Percentiles rank a stretch among this genome's conserved stretches.
Conservation (phyloP, 306 rosid genomes). For the Sicyos edulis region DNA sequence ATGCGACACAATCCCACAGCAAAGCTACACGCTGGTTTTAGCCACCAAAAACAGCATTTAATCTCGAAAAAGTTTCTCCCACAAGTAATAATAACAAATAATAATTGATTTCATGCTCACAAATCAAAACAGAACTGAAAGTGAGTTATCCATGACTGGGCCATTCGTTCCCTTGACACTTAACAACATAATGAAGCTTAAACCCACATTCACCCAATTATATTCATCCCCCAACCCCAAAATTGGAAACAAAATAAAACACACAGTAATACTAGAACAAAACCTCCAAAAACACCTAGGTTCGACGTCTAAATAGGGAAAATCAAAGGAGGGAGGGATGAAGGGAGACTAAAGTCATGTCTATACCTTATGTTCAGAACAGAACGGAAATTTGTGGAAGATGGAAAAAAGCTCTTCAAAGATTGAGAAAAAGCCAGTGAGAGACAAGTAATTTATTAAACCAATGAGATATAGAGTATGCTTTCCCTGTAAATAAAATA, state of each 20-base stretch:
- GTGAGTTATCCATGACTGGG: not conserved
- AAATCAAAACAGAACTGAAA: not conserved
- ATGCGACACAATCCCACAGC: not conserved
- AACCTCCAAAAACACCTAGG: not conserved
- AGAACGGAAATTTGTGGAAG: not conserved
- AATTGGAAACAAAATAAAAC: not conserved
- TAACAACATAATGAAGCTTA: not conserved
- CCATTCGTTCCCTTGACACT: not conserved
- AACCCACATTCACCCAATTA: not conserved
- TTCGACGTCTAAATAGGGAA: not conserved
- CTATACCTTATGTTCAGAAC: constrained; percentile 16
- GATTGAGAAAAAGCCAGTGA: constrained; percentile 22
- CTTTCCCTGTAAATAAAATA: constrained; percentile 12
- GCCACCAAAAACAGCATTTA: not conserved
- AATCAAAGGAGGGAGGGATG: not conserved
- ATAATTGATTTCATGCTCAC: not conserved
- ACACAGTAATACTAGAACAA: not conserved
- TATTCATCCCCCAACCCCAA: not conserved
- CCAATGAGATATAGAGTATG: not conserved
- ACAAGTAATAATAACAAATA: no score
- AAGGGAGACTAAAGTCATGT: not conserved
- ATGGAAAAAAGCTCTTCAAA: constrained; percentile 6
- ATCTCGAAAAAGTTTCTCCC: not conserved
- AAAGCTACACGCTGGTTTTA: not conserved
- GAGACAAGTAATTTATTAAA: constrained; percentile 13